phyloP scores from a whole-genome alignment of 2,329 filamentous ascomycete genomes.

The Fusarium equiseti region DNA sequence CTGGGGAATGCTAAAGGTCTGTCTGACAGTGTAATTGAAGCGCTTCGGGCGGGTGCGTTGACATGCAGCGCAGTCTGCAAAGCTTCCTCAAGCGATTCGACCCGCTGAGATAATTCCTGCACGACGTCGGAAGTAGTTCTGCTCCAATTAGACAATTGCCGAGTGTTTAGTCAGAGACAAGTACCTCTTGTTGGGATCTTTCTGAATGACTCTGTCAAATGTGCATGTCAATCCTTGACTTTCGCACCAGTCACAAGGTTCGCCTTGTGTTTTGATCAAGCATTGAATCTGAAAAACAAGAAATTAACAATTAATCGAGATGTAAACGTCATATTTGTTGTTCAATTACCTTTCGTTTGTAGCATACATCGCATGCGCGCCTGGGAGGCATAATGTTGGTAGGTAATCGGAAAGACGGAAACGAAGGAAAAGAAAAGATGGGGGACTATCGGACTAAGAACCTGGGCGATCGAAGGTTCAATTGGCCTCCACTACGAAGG shows the following conservation, averaged over 20 bases:
- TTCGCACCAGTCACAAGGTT: constrained; percentile 42
- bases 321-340: background rate
- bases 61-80: constrained; percentile 18
- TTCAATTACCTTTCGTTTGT: constrained; percentile 39
- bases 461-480: constrained; percentile 1
- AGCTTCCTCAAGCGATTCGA: constrained; percentile 37
- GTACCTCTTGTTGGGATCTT: constrained; percentile 39
- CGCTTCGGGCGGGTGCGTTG: constrained; percentile 1
- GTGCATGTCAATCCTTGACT: constrained; percentile 40
- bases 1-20: constrained; percentile 4
- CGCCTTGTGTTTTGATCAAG: constrained; percentile 26
- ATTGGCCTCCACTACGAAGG: background rate
- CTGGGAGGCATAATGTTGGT: constrained; percentile 32
- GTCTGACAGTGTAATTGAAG: constrained; percentile 24
- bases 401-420: constrained; percentile 40
- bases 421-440: background rate
- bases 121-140: constrained; percentile 36
- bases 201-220: constrained; percentile 39
- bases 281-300: constrained; percentile 38
- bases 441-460: background rate
- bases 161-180: background rate
- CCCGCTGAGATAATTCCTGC: constrained; percentile 37
- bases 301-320: background rate
- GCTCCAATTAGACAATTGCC: background rate
- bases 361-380: constrained; percentile 36